A percentile compares a stretch with the other conserved stretches of the same genome.
phyloP scores from a whole-genome alignment of 2,329 filamentous ascomycete genomes.

The Davidsoniella australis region DNA sequence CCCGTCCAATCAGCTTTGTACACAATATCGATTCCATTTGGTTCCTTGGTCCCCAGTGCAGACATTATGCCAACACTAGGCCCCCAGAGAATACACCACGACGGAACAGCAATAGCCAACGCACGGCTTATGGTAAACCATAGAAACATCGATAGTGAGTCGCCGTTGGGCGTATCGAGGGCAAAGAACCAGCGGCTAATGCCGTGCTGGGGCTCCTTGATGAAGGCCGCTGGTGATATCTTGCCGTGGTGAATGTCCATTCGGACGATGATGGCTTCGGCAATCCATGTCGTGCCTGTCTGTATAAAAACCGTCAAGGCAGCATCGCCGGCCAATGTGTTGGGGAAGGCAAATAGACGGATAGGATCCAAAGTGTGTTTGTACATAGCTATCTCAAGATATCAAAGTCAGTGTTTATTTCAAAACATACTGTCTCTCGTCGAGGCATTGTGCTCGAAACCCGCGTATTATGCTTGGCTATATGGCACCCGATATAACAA shows the following conservation, averaged over 20 bases:
- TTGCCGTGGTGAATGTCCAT: slow-evolving; percentile 27
- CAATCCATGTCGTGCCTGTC: slow-evolving; percentile 32
- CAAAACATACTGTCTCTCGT: background rate
- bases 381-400: slow-evolving; percentile 27
- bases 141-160: slow-evolving; percentile 21
- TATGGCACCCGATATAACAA: too few species aligned
- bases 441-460: background rate
- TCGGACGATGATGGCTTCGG: slow-evolving; percentile 31
- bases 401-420: background rate
- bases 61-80: slow-evolving; percentile 27
- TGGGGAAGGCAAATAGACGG: slow-evolving; percentile 31
- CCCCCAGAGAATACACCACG: slow-evolving; percentile 29
- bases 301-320: slow-evolving; percentile 35
- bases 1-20: slow-evolving; percentile 28
- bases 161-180: slow-evolving; percentile 18
- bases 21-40: slow-evolving; percentile 25
- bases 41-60: slow-evolving; percentile 19
- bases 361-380: slow-evolving; percentile 23
- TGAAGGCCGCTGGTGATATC: slow-evolving; percentile 30
- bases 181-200: slow-evolving; percentile 27
- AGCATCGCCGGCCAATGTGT: slow-evolving; percentile 33
- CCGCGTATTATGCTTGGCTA: background rate
- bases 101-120: slow-evolving; percentile 20
- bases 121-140: slow-evolving; percentile 26
- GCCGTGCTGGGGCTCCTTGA: slow-evolving; percentile 20